Evolutionary conservation across 2,329 filamentous ascomycete genomes (phyloP), one percentile per base, ranked within the genome.

Genomic region (Fusarium denticulatum): DNA sequence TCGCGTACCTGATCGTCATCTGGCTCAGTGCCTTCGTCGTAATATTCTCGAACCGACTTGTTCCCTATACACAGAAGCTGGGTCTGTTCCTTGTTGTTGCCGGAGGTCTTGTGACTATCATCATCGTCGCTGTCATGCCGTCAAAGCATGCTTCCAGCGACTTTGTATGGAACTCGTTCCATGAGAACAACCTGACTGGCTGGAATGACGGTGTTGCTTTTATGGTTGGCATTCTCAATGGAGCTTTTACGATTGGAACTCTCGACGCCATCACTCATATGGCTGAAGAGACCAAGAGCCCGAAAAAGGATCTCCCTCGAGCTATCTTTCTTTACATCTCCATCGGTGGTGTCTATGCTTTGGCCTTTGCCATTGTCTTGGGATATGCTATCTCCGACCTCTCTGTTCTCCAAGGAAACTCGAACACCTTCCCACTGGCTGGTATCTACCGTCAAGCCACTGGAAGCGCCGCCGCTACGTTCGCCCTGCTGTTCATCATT

Each of bases 151-250:
- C 76, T 5, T 75, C 76, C 0, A 74, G 62, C 5, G 45, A 64
- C 0, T 78, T 77, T 16, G 76, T 78, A 1, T 78, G 75, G 75
- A 69, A 63, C 16, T 76, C 76, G 0, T 77, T 78, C 4, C 55
- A 69, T 1, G 68, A 78, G 32, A 78, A 78, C 12, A 78, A 78
- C 24, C 3, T 76, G 15, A 78, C 76, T 0, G 76, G 76, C 0
- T 78, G 76, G 76, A 60, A 77, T 15, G 74, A 71, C 3, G 76
- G 76, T 6, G 64, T 77, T n/a, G 72, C 76, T 0, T 78, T 78
- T 7, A 76, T 78, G 74, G 57, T 76, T 5, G 76, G 76, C 0
- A 63, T 78, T 14, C 61, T 78, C 4, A 78, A 78, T 2, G 76
- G 76, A 1, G 76, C 76, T 7, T 78, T 78, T 22, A 70, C 76